These are phyloP conservation scores for Houttuynia cordata DNA, from an alignment of 164 flowering plant genomes.

Conservation along the genomic window DNA sequence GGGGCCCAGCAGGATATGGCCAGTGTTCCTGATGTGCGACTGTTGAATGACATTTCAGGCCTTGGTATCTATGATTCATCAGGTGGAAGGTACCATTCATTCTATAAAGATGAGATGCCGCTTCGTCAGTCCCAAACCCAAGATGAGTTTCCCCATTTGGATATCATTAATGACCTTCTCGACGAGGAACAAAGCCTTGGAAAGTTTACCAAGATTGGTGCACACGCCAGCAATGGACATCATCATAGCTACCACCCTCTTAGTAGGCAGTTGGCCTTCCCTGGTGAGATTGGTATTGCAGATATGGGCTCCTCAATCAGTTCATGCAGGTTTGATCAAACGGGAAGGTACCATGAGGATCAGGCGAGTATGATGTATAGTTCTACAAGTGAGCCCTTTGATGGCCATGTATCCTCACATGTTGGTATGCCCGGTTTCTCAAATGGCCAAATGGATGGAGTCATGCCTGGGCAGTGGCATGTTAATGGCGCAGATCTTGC, in stretches of 20 bases:
- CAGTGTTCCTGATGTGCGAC: conserved; percentile 16
- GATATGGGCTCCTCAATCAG: conserved; percentile 30
- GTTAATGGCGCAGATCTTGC: conserved; percentile 38
- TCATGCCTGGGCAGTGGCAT: conserved; percentile 57
- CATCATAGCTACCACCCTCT: conserved; percentile 13
- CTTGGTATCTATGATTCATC: conserved; percentile 24
- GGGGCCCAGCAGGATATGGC: conserved; percentile 25
- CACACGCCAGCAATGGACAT: conserved; percentile 25
- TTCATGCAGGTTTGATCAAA: conserved; percentile 43
- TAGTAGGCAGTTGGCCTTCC: conserved; percentile 44
- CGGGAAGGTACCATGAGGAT: conserved; percentile 42
- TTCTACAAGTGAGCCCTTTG: conserved; percentile 21
- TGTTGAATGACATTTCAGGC: conserved; percentile 20
- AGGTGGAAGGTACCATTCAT: conserved; percentile 16
- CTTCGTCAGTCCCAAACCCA: conserved; percentile 29
- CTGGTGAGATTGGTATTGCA: conserved; percentile 29
- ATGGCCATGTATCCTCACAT: conserved; percentile 34
- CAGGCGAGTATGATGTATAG: conserved; percentile 34
- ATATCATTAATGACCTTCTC: conserved; percentile 80
- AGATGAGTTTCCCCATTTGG: conserved; percentile 95
- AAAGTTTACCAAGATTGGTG: conserved; percentile 15
- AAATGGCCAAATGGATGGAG: conserved; percentile 56
- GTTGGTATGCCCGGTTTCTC: conserved; percentile 23
- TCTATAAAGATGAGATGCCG: conserved; percentile 22
- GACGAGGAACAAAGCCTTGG: conserved; percentile 62